Evolutionary conservation across 2,329 filamentous ascomycete genomes (phyloP), one percentile per base, ranked within the genome.

Genomic region (Botrytis tulipae): DNA sequence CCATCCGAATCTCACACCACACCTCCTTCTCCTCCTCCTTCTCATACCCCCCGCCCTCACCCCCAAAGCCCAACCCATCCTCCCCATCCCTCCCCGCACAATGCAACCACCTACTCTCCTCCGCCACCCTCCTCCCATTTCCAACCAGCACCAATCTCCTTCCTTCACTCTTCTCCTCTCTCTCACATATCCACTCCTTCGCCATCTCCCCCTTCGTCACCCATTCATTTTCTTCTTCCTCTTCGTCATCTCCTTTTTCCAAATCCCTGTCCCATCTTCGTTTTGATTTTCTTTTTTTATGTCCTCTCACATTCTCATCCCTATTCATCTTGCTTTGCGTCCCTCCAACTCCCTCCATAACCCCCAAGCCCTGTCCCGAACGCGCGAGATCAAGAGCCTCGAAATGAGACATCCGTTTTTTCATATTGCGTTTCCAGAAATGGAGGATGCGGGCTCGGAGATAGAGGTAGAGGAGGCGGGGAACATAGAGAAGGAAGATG

Each of bases 251-350:
- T 40, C 3, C 10, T 40, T 3, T 25, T 7, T 40, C 59, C 6
- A 57, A 29, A 57, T 61, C 59, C 4, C 37, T 6, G 0, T 40
- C 12, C 32, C 32, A 61, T 22, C 35, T 40, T 10, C 0, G 1
- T n/a, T 14, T 61, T 40, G 51, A 57, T 57, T 16, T 29, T 18
- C n/a, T 57, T 6, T 57, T 57, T n/a, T 1, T 9, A 7, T 25
- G 20, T 16, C 9, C 1, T 14, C 29, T 18, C n/a, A 10, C 46
- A 25, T 48, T 9, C 22, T 8, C 8, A 48, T 8, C 16, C 16
- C 18, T 5, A 29, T 12, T 0, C 16, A n/a, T 62, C 10, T 37
- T 1, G 4, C 14, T 12, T 1, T 1, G 4, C 18, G 16, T 3
- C 0, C 20, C 20, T 22, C 2, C 8, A 48, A 22, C 6, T 22